Evolutionary conservation across 2,329 filamentous ascomycete genomes (phyloP).

Genomic region (Raffaelea arxii): DNA sequence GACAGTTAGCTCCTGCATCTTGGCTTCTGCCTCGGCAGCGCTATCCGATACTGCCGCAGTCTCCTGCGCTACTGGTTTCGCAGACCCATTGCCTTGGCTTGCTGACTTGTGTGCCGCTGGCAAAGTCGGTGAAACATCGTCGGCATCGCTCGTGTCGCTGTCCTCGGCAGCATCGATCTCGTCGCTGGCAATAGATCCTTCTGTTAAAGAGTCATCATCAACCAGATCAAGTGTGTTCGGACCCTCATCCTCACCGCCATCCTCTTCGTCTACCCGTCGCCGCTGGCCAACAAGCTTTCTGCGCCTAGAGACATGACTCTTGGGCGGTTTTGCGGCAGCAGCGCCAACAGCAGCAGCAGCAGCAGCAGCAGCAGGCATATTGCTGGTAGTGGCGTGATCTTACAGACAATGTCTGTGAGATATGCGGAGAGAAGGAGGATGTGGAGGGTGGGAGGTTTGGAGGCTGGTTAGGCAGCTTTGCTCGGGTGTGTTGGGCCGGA

Average conservation of each 20-base stretch:
- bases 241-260: slow-evolving; percentile 54
- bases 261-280: slow-evolving; percentile 56
- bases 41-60: slow-evolving; percentile 11
- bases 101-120: slow-evolving; percentile 19
- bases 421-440: background rate
- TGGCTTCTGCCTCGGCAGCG: slow-evolving; percentile 42
- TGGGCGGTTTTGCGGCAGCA: slow-evolving; percentile 5
- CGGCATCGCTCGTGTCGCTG: slow-evolving; percentile 55
- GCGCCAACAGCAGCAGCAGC: slow-evolving; percentile 1
- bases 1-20: slow-evolving; percentile 45
- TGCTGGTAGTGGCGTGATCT: background rate
- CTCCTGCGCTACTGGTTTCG: slow-evolving; percentile 17
- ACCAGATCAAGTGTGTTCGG: slow-evolving; percentile 41
- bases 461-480: background rate
- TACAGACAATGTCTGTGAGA: background rate
- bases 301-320: slow-evolving; percentile 34
- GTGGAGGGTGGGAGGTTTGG: background rate
- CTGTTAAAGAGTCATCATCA: slow-evolving; percentile 57
- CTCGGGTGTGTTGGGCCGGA: background rate
- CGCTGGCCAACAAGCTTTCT: slow-evolving; percentile 58
- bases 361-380: slow-evolving; percentile 10
- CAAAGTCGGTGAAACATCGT: slow-evolving; percentile 43
- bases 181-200: slow-evolving; percentile 53
- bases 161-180: slow-evolving; percentile 50
- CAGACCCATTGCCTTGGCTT: slow-evolving; percentile 25